phyloP scores from a whole-genome alignment of 208 protist genomes.

The Acanthamoeba sp. region DNA sequence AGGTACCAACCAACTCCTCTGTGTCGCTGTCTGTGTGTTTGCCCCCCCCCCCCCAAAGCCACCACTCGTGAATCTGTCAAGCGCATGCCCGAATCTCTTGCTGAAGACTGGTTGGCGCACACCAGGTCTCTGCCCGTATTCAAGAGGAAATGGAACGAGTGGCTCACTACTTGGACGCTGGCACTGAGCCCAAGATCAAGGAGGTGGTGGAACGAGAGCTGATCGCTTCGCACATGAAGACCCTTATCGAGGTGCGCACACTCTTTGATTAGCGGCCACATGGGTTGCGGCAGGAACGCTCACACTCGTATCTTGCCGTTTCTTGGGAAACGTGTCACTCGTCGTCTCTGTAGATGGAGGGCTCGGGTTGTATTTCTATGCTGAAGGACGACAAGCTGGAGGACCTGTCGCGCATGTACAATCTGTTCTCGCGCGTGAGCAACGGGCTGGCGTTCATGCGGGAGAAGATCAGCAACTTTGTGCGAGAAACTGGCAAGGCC shows the following conservation, averaged over 20 bases:
- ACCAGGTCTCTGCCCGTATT: constrained; percentile 82
- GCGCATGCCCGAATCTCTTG: background rate
- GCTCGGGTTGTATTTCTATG: constrained; percentile 87
- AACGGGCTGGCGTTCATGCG: constrained; percentile 82
- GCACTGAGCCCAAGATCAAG: constrained; percentile 84
- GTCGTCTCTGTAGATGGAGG: constrained; percentile 84
- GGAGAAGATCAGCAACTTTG: constrained; percentile 80
- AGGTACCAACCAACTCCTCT: constrained; percentile 64
- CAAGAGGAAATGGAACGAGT: constrained; percentile 90
- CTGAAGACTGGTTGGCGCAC: background rate
- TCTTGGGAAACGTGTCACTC: background rate
- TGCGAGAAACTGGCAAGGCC: constrained; percentile 84
- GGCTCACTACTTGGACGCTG: constrained; percentile 86
- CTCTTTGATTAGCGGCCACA: too few species aligned
- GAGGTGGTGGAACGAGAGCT: constrained; percentile 87
- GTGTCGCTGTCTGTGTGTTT: background rate
- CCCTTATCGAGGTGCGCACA: constrained; percentile 83
- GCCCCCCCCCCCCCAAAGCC: background rate
- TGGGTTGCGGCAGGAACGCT: too few species aligned
- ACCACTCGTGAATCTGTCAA: too few species aligned
- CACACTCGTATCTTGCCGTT: too few species aligned
- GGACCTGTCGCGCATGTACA: constrained; percentile 89
- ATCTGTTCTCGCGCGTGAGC: constrained; percentile 84
- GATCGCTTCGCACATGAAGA: constrained; percentile 88
- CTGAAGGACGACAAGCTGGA: constrained; percentile 87